These are phyloP conservation scores for Pleurotus citrinopileatus DNA, from an alignment of 768 basidiomycete genomes.

Conservation along the genomic window DNA sequence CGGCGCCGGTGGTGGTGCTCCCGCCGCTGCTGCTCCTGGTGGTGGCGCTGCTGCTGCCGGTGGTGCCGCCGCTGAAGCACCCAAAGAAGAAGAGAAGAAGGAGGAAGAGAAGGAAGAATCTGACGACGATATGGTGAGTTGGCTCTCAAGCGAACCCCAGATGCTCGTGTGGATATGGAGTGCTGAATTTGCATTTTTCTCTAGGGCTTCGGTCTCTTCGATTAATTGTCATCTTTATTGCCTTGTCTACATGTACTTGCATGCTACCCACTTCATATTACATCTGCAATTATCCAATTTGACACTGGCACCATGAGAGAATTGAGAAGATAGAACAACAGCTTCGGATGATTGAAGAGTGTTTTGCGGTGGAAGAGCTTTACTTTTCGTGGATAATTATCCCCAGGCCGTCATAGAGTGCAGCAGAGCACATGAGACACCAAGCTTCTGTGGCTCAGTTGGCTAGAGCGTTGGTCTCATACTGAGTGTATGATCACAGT, in stretches of 20 bases:
- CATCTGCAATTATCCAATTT: not conserved
- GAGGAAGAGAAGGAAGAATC: conserved; percentile 88
- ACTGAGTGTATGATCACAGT: not conserved
- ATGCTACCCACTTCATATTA: not conserved
- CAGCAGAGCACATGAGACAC: not conserved
- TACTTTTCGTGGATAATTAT: no score
- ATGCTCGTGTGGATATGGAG: no score
- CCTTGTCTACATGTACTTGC: conserved; percentile 8
- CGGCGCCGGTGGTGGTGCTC: conserved; percentile 87
- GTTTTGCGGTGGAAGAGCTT: no score
- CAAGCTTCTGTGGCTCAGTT: conserved; percentile 1
- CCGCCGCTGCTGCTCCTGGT: conserved; percentile 57
- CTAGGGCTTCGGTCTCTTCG: conserved; percentile 96
- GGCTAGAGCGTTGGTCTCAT: conserved; percentile 1
- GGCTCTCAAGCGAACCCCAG: no score
- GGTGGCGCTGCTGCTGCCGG: conserved; percentile 56
- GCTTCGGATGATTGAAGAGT: no score
- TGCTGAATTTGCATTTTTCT: not conserved
- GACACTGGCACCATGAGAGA: not conserved
- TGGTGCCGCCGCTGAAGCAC: conserved; percentile 66
- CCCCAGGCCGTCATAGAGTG: no score
- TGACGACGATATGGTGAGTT: conserved; percentile 85
- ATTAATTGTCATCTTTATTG: conserved; percentile 45
- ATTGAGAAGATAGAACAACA: no score
- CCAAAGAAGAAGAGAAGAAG: conserved; percentile 78